Base-by-base conservation (phyloP, 768 basidiomycete genomes). In the Coprinopsis cinerea region DNA sequence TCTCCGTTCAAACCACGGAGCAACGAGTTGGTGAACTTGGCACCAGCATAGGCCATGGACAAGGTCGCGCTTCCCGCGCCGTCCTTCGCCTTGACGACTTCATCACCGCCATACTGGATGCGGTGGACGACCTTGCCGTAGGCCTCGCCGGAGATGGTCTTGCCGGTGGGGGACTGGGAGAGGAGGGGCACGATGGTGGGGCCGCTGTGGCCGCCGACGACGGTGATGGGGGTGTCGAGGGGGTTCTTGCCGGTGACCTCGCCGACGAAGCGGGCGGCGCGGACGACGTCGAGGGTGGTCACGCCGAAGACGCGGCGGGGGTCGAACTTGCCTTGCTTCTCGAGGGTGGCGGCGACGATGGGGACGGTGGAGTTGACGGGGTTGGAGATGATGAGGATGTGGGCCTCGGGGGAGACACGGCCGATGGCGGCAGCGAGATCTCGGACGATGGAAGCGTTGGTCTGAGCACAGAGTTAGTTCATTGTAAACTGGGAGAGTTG, bases 321-420 rank as follows among this genome's bases (percentile, higher is more conserved):
- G 75, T 99, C 82, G 73, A 88, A 97, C 52, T 89, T 89, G 53
- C 93, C 93, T 11, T 87, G 87, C 67, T 92, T 89, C 72, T 88
- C 81, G 66, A 96, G 85, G 52, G 88, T 88, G 57, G 83, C 79
- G 39, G 93, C 92, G 58, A 96, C 93, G 60, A 99, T 96, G 60
- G 96, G 95, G 52, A 98, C 96, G 54, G 96, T 97, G 45, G 88
- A 90, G 78, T 91, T 92, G 77, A 96, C 95, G 48, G 95, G 95
- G 84, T 99, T 99, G 60, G 94, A 95, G 70, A 99, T 99, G 71
- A 98, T 85, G 58, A 92, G 82, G 62, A 98, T 78, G 71, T 89
- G 83, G n/a, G 96, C 96, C 45, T 85, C 81, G 47, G 96, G 94
- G 32, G 90, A 70, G 51, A 89, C 83, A 53, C 91, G 88, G 58